Evolutionary conservation across 2,329 filamentous ascomycete species (phyloP).

Genomic region (Trichophyton benhamiae): DNA sequence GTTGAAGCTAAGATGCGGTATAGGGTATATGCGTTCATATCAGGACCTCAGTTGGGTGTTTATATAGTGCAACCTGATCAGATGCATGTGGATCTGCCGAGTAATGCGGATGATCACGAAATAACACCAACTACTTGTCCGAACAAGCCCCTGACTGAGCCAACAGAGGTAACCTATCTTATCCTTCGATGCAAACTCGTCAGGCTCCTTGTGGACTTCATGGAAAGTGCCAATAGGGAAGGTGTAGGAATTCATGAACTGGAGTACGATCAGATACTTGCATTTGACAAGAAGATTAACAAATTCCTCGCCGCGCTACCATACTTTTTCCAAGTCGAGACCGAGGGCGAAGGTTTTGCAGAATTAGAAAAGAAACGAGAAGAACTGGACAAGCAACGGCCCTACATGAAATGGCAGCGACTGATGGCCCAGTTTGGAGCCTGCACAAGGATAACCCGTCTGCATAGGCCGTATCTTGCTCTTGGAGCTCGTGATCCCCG

Average conservation of each 20-base stretch:
- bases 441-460: conserved; percentile 27
- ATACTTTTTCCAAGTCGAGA: conserved; percentile 27
- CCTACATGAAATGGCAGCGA: conserved; percentile 26
- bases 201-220: conserved; percentile 29
- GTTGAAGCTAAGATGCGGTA: not conserved
- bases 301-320: conserved; percentile 23
- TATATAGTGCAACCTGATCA: conserved; percentile 33
- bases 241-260: conserved; percentile 19
- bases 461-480: conserved; percentile 31
- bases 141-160: conserved; percentile 22
- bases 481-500: conserved; percentile 24
- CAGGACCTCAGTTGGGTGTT: conserved; percentile 33
- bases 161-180: conserved; percentile 37
- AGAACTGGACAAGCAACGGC: conserved; percentile 20
- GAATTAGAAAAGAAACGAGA: conserved; percentile 13
- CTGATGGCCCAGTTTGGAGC: conserved; percentile 25
- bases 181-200: conserved; percentile 33
- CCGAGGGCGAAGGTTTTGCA: conserved; percentile 12
- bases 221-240: conserved; percentile 25
- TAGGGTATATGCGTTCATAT: conserved; percentile 31
- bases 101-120: conserved; percentile 27
- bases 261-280: conserved; percentile 29
- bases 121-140: conserved; percentile 13
- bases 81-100: conserved; percentile 30
- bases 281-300: conserved; percentile 26